phyloP scores from a whole-genome alignment of 306 rosid genomes.

The Lotus japonicus region DNA sequence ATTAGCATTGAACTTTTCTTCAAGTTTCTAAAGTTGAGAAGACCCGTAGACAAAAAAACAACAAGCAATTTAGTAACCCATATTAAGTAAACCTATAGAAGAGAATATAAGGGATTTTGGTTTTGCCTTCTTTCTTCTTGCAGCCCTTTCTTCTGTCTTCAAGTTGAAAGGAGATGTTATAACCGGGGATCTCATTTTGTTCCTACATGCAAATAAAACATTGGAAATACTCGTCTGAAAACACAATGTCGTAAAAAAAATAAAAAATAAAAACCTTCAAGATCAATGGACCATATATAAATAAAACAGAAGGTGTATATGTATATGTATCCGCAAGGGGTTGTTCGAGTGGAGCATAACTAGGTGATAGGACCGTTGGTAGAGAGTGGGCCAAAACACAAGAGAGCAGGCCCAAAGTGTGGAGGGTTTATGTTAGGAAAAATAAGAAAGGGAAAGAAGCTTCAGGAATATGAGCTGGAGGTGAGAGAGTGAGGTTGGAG shows the following conservation, averaged over 20 bases:
- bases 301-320: no score
- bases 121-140: constrained; percentile 80
- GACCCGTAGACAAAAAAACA: neutral
- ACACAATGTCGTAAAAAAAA: neutral
- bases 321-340: no score
- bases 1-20: constrained; percentile 84
- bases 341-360: no score
- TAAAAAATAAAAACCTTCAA: neutral
- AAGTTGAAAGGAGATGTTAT: constrained; percentile 74
- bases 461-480: no score
- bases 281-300: neutral
- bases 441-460: no score
- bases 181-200: constrained; percentile 62
- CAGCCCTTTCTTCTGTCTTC: constrained; percentile 92
- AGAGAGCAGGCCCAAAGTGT: no score
- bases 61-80: neutral
- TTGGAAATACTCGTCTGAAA: constrained; percentile 34
- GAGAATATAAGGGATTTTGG: constrained; percentile 5
- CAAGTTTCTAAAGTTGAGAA: constrained; percentile 65
- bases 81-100: neutral
- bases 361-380: no score
- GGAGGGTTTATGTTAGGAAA: no score
- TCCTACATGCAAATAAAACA: constrained; percentile 60
- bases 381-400: no score
- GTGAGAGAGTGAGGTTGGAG: no score